Base-by-base conservation (phyloP, 257 asterid genomes). In the Solanum gracilifrons region DNA sequence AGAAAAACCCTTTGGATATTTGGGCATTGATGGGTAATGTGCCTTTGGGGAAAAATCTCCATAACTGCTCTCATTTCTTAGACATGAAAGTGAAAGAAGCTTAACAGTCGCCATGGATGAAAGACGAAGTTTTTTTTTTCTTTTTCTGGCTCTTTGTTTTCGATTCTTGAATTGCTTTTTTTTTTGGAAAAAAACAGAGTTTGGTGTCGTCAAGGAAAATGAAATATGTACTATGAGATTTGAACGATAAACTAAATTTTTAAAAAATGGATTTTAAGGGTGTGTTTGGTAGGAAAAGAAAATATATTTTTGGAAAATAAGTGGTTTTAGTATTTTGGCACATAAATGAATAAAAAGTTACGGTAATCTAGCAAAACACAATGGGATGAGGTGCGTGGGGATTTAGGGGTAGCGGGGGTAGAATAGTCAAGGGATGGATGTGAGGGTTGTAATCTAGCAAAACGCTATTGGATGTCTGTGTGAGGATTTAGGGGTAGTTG, bases 11-110 rank as follows among this genome's bases (percentile, higher is more conserved):
- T 88, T 88, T 48, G 92, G 92, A 7, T 85, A 87, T 41, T 82
- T 91, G 2, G 90, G 92, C 92, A 89, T 91, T 84, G 92, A 91
- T 27, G 92, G 92, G 2, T 91, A 91, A 90, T 84, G 92, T 15
- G 92, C 92, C 62, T 88, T 89, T 25, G 92, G 87, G 2, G 91
- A 69, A 32, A 85, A 86, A 31, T 75, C 39, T 18, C 88, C 86
- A 83, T 66, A 9, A 16, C 20, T 36, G 27, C 48, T 82, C 21
- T 90, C 91, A 55, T 76, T 86, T 73, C 90, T 25, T 46, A 89
- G 85, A 23, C 93, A 91, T 51, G 93, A 88, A 60, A 90, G 43
- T 41, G 92, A 87, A 16, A 91, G 36, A 48, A 91, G 74, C 87
- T 90, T 91, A 11, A 87, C 21, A 55, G 89, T 89, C 89, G 3